Percentiles rank a stretch among this genome's conserved stretches.
Evolutionary conservation across 768 basidiomycete species (phyloP).

Genomic region (Agaricus blazei): DNA sequence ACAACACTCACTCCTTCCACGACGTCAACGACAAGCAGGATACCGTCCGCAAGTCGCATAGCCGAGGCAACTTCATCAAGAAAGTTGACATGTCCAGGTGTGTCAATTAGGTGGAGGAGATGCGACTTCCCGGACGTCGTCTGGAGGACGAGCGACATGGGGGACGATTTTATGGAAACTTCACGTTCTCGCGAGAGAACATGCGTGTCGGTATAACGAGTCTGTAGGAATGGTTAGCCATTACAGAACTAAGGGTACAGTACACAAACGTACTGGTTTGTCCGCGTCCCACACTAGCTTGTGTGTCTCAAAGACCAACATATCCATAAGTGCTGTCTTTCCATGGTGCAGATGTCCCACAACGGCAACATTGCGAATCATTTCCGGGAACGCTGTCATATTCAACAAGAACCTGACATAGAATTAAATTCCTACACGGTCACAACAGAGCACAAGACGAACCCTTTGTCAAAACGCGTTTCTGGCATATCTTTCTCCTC

Average conservation of each 20-base stretch:
- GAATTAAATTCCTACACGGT: not conserved
- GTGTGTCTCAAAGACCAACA: constrained; percentile 96
- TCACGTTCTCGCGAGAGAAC: constrained; percentile 80
- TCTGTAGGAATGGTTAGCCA: constrained; percentile 36
- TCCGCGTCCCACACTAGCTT: constrained; percentile 93
- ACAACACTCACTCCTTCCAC: constrained; percentile 80
- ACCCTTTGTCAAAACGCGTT: constrained; percentile 98
- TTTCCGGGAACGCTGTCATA: constrained; percentile 86
- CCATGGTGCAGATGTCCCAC: constrained; percentile 98
- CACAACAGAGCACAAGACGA: constrained; percentile 19
- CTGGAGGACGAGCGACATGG: constrained; percentile 88
- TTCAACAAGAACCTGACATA: constrained; percentile 78
- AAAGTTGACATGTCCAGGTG: constrained; percentile 98
- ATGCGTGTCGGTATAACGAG: constrained; percentile 96
- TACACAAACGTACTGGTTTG: constrained; percentile 52
- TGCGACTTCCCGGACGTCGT: constrained; percentile 90
- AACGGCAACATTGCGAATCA: constrained; percentile 93
- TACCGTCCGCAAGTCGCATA: constrained; percentile 84
- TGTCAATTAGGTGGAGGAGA: constrained; percentile 91
- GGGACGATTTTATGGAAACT: constrained; percentile 95
- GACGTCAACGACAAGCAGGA: constrained; percentile 94
- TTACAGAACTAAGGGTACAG: not conserved
- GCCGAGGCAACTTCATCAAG: constrained; percentile 94
- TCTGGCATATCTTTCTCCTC: constrained; percentile 95
- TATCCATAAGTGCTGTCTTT: constrained; percentile 95